A percentile compares a stretch with the other conserved stretches of the same genome.
phyloP scores from a whole-genome alignment of 257 asterid genomes.

The Rauvolfia tetraphylla region DNA sequence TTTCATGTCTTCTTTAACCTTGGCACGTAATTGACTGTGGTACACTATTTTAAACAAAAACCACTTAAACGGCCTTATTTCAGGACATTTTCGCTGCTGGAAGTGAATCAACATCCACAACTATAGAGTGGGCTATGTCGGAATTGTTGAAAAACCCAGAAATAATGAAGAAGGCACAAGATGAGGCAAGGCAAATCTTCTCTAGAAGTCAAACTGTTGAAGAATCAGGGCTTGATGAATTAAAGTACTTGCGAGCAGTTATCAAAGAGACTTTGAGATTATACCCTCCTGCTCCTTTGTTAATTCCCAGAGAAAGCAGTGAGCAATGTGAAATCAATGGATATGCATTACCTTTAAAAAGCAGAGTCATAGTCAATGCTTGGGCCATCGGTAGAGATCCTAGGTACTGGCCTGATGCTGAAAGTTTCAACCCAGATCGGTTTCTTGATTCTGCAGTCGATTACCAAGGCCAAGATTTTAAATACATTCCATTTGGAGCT shows the following conservation, averaged over 20 bases:
- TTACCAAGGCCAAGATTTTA: slow-evolving; percentile 1
- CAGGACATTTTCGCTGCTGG: slow-evolving; percentile 20
- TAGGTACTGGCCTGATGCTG: slow-evolving; percentile 1
- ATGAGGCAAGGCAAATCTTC: slow-evolving; percentile 7
- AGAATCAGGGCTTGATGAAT: slow-evolving; percentile 3
- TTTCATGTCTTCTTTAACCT: not conserved
- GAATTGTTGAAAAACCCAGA: slow-evolving; percentile 19
- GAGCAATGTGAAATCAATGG: slow-evolving; percentile 9
- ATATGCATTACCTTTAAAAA: not conserved
- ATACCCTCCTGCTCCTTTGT: slow-evolving; percentile 1
- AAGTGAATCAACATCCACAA: slow-evolving; percentile 20
- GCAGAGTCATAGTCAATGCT: not conserved
- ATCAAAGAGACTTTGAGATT: slow-evolving; percentile 9
- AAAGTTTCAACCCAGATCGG: slow-evolving; percentile 3
- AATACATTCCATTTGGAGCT: slow-evolving; percentile 10
- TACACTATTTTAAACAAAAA: not conserved
- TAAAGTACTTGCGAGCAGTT: slow-evolving; percentile 11
- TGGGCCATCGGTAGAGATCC: slow-evolving; percentile 21
- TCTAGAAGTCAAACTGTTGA: not conserved
- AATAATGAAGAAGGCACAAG: slow-evolving; percentile 12
- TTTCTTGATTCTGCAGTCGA: slow-evolving; percentile 3
- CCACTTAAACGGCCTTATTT: not conserved
- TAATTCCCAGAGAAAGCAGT: slow-evolving; percentile 1
- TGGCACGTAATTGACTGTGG: not conserved
- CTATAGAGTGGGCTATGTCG: slow-evolving; percentile 13